phyloP scores from a whole-genome alignment of 2,329 filamentous ascomycete genomes.

The Aureobasidium sp. region DNA sequence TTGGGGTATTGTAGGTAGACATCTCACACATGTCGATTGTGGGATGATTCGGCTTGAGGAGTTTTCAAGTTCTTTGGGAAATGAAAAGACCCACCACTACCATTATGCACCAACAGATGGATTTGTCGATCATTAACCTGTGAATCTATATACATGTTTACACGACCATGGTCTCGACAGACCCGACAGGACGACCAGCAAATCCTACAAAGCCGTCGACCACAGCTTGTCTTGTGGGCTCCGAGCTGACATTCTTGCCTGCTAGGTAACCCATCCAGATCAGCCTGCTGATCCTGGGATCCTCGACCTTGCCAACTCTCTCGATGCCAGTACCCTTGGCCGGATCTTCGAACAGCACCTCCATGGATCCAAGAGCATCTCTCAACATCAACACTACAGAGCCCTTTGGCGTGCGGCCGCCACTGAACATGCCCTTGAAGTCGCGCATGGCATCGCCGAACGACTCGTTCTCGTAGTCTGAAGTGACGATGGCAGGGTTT shows the following conservation, averaged over 20 bases:
- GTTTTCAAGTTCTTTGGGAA: neutral
- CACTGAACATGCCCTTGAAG: constrained; percentile 75
- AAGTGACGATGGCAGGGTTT: constrained; percentile 22
- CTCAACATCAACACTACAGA: constrained; percentile 67
- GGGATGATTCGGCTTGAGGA: neutral
- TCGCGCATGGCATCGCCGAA: constrained; percentile 68
- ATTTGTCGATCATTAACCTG: neutral
- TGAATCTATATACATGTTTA: constrained; percentile 1
- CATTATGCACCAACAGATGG: too few species aligned
- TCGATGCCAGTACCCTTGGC: constrained; percentile 38
- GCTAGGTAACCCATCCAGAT: constrained; percentile 88
- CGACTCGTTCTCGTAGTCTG: constrained; percentile 57
- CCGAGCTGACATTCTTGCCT: constrained; percentile 78
- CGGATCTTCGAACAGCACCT: constrained; percentile 55
- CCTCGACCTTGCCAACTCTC: constrained; percentile 58
- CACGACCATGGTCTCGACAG: constrained; percentile 67
- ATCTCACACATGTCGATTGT: neutral
- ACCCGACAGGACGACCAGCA: constrained; percentile 79
- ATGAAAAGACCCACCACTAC: too few species aligned
- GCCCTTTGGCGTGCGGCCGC: constrained; percentile 67
- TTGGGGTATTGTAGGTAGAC: neutral
- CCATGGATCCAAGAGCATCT: constrained; percentile 55
- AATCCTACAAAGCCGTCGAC: constrained; percentile 82
- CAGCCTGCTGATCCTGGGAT: constrained; percentile 71
- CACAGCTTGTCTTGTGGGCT: constrained; percentile 69